Conservation (phyloP, 2,329 filamentous ascomycete genomes). For the Balansia obtecta region DNA sequence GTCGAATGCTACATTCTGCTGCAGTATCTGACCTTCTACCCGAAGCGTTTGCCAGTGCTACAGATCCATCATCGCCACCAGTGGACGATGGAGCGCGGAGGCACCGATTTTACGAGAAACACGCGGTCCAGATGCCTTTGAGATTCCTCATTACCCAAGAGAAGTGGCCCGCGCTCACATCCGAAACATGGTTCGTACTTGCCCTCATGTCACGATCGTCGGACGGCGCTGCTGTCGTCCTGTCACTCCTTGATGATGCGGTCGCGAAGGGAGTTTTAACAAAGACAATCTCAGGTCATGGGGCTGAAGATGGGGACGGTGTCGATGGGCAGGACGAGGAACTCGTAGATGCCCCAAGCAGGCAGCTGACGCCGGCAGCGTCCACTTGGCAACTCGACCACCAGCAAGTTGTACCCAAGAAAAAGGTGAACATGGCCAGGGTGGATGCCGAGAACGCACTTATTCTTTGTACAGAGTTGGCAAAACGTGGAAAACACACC, state of each 20-base stretch:
- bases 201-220: conserved; percentile 44
- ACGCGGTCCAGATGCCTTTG: conserved; percentile 32
- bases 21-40: conserved; percentile 17
- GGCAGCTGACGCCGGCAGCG: neutral
- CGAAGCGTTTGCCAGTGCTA: conserved; percentile 11
- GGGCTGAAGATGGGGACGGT: conserved; percentile 10
- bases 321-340: conserved; percentile 9
- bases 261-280: conserved; percentile 32
- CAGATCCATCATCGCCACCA: neutral
- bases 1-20: conserved; percentile 39
- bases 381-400: conserved; percentile 30
- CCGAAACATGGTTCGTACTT: conserved; percentile 50
- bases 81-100: conserved; percentile 9
- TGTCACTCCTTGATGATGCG: conserved; percentile 27
- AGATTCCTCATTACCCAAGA: conserved; percentile 41
- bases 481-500: conserved; percentile 29
- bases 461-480: conserved; percentile 43
- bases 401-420: conserved; percentile 32
- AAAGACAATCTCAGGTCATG: conserved; percentile 33
- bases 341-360: conserved; percentile 14
- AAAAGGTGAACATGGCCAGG: conserved; percentile 31
- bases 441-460: conserved; percentile 50
- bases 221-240: conserved; percentile 35
- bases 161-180: conserved; percentile 46
- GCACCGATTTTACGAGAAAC: conserved; percentile 31